Evolutionary conservation across 2,329 filamentous ascomycete genomes (phyloP), one percentile per base, ranked within the genome.

Genomic region (Aspergillus sp.): DNA sequence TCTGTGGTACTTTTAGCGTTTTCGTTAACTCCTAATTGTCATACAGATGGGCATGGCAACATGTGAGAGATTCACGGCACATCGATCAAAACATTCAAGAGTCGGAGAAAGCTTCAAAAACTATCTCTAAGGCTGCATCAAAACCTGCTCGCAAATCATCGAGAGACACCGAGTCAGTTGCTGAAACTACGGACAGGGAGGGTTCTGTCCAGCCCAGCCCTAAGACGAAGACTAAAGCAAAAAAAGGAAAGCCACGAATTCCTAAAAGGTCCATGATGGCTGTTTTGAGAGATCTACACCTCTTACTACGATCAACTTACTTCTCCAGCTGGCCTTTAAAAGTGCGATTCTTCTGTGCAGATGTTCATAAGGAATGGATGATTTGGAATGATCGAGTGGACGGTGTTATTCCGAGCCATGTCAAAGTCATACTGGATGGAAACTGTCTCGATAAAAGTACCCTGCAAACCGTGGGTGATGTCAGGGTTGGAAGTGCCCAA

Each of bases 21-120:
- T 19, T 19, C 19, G 19, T 19, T 19, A 2, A 27, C 40, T 40
- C 11, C 30, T 43, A 39, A 31, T 32, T 40, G 6, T 9, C 37
- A 12, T 8, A 11, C 46, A 91, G 88, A 74, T 96, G 91, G 91
- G 90, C 91, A 33, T 85, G 94, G 75, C 88, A 88, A 52, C 90
- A 97, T 61, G 81, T 90, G 2, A 86, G 93, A 60, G 65, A 85
- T 30, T 90, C 90, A 5, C 73, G 85, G 30, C 90, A 95, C 61
- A 89, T 95, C 45, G 77, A 85, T 19, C 19, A 19, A 19, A 19
- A 19, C 19, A 19, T 19, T 19, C 19, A 19, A 19, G 19, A 19
- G 4, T 19, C 19, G 19, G 19, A 19, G 19, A 19, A 4, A 19
- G 19, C 19, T 19, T 19, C 19, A 19, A 19, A 19, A 19, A 19